A percentile compares a stretch with the other conserved stretches of the same genome.
phyloP scores from a whole-genome alignment of 2,329 filamentous ascomycete species.

The Colletotrichum phormii region DNA sequence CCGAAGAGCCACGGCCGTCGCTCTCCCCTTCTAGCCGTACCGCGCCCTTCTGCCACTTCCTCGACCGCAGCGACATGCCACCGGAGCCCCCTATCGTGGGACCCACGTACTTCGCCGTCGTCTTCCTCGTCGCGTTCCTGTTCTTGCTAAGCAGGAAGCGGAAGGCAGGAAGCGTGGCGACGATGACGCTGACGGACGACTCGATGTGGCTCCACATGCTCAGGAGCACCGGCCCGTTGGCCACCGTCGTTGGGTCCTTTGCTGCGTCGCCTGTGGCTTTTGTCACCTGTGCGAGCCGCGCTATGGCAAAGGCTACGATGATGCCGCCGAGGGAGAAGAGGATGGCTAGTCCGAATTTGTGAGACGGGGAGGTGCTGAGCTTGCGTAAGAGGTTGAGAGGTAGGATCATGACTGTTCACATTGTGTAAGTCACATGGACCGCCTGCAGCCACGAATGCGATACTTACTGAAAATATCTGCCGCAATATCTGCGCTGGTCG shows the following conservation, averaged over 20 bases:
- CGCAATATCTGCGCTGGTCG: constrained; percentile 13
- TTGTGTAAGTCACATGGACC: background rate
- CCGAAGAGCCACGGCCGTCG: background rate
- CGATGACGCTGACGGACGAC: constrained; percentile 30
- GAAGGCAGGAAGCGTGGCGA: constrained; percentile 32
- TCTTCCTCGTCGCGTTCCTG: constrained; percentile 11
- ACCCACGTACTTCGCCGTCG: constrained; percentile 1
- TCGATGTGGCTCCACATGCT: constrained; percentile 36
- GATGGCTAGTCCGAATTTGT: constrained; percentile 30
- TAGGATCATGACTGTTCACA: constrained; percentile 8
- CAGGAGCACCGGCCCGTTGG: constrained; percentile 32
- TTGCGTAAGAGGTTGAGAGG: constrained; percentile 24
- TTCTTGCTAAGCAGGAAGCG: constrained; percentile 28
- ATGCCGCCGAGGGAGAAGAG: constrained; percentile 32
- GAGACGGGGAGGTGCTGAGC: constrained; percentile 11
- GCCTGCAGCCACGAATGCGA: background rate
- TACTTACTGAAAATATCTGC: constrained; percentile 13
- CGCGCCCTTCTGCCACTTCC: constrained; percentile 12
- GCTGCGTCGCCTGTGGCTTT: constrained; percentile 30
- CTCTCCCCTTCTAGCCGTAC: constrained; percentile 8
- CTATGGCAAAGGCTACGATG: constrained; percentile 33
- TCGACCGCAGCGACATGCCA: constrained; percentile 9
- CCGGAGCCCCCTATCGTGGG: constrained; percentile 11
- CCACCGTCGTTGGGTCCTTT: constrained; percentile 27
- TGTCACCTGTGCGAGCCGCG: constrained; percentile 15